These are phyloP conservation scores for Colletotrichum cuscutae DNA, from an alignment of 2,329 filamentous ascomycete species.

Conservation along the genomic window DNA sequence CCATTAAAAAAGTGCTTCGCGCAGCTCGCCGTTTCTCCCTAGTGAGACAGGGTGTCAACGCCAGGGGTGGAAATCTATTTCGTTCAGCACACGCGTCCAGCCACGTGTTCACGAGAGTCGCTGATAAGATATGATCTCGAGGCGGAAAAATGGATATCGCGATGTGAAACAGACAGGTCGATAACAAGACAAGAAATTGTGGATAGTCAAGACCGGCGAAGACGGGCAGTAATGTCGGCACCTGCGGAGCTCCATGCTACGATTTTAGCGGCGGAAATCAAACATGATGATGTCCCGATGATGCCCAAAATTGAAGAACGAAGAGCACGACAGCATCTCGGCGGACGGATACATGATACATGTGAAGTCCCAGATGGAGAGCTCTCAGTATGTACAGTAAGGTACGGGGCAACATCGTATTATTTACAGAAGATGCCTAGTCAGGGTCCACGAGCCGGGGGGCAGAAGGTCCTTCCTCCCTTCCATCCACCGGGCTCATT, in stretches of 20 bases:
- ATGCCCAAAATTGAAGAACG: not conserved
- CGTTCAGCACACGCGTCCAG: slow-evolving; percentile 25
- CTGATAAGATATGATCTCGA: not conserved
- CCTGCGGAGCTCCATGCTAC: not conserved
- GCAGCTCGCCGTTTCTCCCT: not conserved
- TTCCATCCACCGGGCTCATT: not conserved
- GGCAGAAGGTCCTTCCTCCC: slow-evolving; percentile 4
- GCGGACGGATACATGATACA: not conserved
- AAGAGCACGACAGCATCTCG: not conserved
- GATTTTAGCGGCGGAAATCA: not conserved
- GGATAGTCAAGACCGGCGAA: slow-evolving; percentile 22
- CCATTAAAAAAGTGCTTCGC: not conserved
- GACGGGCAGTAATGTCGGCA: not conserved
- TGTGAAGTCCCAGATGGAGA: not conserved
- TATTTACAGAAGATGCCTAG: not conserved
- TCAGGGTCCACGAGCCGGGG: slow-evolving; percentile 16
- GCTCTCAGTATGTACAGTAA: not conserved
- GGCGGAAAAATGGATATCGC: slow-evolving; percentile 17
- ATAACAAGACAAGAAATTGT: slow-evolving; percentile 16
- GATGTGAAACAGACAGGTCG: slow-evolving; percentile 15
- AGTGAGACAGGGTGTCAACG: not conserved
- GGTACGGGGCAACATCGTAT: slow-evolving; percentile 12
- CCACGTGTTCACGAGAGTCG: slow-evolving; percentile 23
- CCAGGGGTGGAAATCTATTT: not conserved
- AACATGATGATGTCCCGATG: not conserved